Conservation (phyloP, 257 asterid genomes). For the Fraxinus cuspidata region DNA sequence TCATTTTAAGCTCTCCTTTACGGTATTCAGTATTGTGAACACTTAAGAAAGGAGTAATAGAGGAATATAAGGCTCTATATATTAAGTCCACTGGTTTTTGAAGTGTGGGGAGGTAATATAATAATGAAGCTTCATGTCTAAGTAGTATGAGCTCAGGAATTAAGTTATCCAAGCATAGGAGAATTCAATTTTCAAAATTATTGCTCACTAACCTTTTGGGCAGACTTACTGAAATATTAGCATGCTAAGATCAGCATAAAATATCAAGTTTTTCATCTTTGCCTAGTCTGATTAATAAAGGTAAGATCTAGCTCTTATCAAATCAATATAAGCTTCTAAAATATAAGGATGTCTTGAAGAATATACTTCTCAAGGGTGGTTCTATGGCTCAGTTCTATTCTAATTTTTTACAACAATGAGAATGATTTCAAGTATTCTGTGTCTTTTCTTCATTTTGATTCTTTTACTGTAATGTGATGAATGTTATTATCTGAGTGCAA, state of each 20-base stretch:
- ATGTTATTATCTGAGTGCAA: not conserved
- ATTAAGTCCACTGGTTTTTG: not conserved
- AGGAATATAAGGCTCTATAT: not conserved
- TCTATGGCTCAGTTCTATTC: not conserved
- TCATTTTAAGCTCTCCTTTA: not conserved
- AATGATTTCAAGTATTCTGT: not conserved
- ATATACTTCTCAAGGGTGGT: not conserved
- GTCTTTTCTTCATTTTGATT: not conserved
- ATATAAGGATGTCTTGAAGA: not conserved
- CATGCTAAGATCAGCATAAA: not conserved
- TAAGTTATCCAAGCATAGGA: not conserved
- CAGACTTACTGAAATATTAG: not conserved
- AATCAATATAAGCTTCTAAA: not conserved
- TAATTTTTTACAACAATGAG: not conserved
- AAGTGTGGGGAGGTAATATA: not conserved
- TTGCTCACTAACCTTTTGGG: not conserved
- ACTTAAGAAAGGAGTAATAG: not conserved
- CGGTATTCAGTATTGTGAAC: not conserved
- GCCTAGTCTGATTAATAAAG: not conserved
- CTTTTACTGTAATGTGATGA: not conserved
- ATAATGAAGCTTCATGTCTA: not conserved
- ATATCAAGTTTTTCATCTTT: not conserved
- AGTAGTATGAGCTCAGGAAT: not conserved
- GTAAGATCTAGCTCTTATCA: not conserved
- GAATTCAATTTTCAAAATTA: not conserved